phyloP scores from a whole-genome alignment of 306 rosid genomes.

The Quercus variabilis region DNA sequence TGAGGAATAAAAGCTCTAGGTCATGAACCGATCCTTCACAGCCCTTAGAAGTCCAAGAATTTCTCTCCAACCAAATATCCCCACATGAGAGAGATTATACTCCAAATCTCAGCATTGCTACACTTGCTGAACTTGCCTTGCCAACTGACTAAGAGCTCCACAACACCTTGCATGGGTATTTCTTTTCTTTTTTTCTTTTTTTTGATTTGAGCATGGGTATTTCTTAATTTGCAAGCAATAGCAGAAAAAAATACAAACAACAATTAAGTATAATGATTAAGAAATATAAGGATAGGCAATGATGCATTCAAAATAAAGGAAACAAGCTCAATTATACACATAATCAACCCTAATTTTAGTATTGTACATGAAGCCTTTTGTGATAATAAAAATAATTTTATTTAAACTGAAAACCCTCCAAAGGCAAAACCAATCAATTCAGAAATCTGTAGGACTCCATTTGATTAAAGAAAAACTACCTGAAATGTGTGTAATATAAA shows the following conservation, averaged over 20 bases:
- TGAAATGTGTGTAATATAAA: neutral
- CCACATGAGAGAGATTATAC: no score
- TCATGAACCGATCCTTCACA: no score
- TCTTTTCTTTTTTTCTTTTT: no score
- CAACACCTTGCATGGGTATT: neutral
- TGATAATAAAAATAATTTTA: neutral
- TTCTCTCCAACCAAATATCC: no score
- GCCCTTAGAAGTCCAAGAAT: no score
- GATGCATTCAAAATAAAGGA: neutral
- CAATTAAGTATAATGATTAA: neutral
- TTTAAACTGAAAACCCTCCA: neutral
- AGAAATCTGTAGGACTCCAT: neutral
- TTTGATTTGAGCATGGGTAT: neutral
- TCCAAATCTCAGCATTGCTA: no score
- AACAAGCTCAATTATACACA: neutral
- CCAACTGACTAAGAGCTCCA: no score
- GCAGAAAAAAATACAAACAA: neutral
- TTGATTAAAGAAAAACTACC: neutral
- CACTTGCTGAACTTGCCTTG: no score
- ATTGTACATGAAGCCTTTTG: neutral
- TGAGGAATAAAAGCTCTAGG: no score
- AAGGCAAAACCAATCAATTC: neutral
- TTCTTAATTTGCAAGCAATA: neutral
- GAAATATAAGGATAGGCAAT: neutral
- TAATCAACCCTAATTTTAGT: neutral